Evolutionary conservation across 139 green algal species (phyloP), one percentile per base, ranked within the genome.

Genomic region (Dunaliella primolecta): DNA sequence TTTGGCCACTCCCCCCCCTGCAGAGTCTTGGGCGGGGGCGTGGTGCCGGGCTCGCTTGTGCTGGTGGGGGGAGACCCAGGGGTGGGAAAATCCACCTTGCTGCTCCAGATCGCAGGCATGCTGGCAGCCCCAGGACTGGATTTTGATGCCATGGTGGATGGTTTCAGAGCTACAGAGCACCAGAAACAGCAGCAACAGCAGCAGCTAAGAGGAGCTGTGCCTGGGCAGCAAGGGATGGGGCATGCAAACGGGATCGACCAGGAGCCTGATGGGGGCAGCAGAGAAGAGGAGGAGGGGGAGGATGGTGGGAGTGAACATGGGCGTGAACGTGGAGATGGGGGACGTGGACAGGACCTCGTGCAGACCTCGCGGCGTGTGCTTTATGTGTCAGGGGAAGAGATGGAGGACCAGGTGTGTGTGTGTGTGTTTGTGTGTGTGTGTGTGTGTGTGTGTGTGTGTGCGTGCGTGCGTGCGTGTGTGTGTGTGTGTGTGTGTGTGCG

Each of bases 71-170:
- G 97, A 0, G 97, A 99, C 37, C 97, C 97, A 27, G 97, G 97
- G 0, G 94, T 99, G n/a, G 97, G 97, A 84, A 99, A 99, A 86
- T 95, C 88, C 79, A 99, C 97, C 3, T 90, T 99, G 38, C 91
- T 98, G 83, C 92, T 99, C 72, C 81, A 88, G 85, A 46, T 88
- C 3, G 87, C 87, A 15, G 87, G 84, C 72, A 91, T 91, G 87
- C 72, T 88, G 76, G 79, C 84, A 0, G 35, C 87, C 2, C 82
- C 87, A 0, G 70, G 81, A 35, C 75, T 91, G 24, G 84, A 91
- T 36, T 88, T 84, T 32, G 87, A 90, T 37, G 33, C 76, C 25
- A 34, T 86, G 32, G 71, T 32, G 11, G 71, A 31, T 77, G 71
- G 80, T 36, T 24, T 0, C 27, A 37, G 27, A 74, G 78, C 84